These are phyloP conservation scores for Nicotiana attenuata DNA, from an alignment of 257 asterid genomes.

Conservation along the genomic window DNA sequence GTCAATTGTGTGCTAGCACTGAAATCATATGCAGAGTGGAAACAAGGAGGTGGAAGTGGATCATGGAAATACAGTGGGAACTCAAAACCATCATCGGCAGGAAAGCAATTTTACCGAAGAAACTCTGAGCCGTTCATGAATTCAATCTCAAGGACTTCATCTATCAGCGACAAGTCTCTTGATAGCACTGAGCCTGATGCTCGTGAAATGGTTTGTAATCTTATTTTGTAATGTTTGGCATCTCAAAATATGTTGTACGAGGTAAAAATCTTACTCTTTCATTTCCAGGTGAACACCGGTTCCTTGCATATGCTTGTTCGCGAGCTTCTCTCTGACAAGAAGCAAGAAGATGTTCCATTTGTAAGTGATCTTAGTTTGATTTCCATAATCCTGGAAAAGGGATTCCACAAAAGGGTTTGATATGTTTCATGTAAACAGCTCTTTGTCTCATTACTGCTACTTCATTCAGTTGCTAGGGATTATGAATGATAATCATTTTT, in stretches of 20 bases:
- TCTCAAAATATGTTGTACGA: background rate
- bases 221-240: constrained; percentile 6
- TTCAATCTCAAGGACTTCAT: constrained; percentile 49
- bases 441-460: background rate
- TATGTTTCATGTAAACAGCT: background rate
- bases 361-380: constrained; percentile 38
- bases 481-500: background rate
- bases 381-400: background rate
- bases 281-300: constrained; percentile 45
- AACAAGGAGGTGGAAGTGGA: constrained; percentile 68
- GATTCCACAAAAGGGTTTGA: background rate
- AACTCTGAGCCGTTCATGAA: constrained; percentile 52
- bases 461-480: background rate
- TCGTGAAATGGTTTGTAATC: constrained; percentile 40
- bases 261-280: constrained; percentile 12
- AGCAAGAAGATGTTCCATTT: constrained; percentile 66
- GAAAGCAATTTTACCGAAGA: constrained; percentile 48
- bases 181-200: constrained; percentile 36
- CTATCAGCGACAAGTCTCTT: constrained; percentile 38
- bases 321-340: constrained; percentile 59
- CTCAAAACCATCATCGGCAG: constrained; percentile 43
- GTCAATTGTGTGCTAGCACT: constrained; percentile 71
- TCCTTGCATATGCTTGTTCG: constrained; percentile 48
- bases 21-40: constrained; percentile 75
- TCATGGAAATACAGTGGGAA: constrained; percentile 56